Percentiles rank a stretch among this genome's conserved stretches.
Conservation (phyloP, 2,329 filamentous ascomycete species). For the Boeremia exigua region DNA sequence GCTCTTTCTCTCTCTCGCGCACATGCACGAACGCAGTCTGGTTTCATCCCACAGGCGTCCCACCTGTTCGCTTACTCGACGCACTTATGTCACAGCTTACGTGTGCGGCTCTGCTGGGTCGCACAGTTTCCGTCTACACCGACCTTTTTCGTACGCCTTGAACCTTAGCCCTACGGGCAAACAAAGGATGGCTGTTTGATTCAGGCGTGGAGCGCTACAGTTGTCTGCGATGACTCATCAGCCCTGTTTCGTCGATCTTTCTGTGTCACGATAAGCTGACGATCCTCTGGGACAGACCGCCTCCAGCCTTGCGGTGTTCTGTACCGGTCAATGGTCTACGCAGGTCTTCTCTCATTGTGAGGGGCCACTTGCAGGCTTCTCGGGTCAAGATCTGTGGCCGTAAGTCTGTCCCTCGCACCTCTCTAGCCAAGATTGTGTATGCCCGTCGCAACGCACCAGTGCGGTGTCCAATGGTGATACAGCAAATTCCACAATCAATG, state of each 20-base stretch:
- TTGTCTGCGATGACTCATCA: neutral
- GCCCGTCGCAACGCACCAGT: neutral
- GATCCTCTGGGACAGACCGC: conserved; percentile 10
- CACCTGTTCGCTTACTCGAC: conserved; percentile 1
- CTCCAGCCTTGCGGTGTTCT: conserved; percentile 12
- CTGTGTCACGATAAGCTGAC: conserved; percentile 18
- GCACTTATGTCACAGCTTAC: conserved; percentile 15
- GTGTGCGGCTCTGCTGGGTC: conserved; percentile 10
- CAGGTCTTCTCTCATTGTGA: neutral
- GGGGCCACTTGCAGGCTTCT: neutral
- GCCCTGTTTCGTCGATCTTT: conserved; percentile 1
- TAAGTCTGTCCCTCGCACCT: neutral
- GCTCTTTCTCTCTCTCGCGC: neutral
- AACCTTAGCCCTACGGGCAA: neutral
- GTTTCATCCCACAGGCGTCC: neutral
- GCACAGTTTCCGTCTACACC: conserved; percentile 11
- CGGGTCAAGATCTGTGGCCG: conserved; percentile 9
- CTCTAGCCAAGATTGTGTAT: neutral
- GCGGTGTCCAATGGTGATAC: conserved; percentile 3
- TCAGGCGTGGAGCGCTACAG: neutral
- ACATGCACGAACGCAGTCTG: neutral
- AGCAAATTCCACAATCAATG: neutral
- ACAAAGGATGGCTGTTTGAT: neutral
- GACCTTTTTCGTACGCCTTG: conserved; percentile 8
- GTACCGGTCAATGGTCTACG: conserved; percentile 10